A percentile compares a stretch with the other conserved stretches of the same genome.
phyloP scores from a whole-genome alignment of 805 yeast species.

The Naumovozyma baii region DNA sequence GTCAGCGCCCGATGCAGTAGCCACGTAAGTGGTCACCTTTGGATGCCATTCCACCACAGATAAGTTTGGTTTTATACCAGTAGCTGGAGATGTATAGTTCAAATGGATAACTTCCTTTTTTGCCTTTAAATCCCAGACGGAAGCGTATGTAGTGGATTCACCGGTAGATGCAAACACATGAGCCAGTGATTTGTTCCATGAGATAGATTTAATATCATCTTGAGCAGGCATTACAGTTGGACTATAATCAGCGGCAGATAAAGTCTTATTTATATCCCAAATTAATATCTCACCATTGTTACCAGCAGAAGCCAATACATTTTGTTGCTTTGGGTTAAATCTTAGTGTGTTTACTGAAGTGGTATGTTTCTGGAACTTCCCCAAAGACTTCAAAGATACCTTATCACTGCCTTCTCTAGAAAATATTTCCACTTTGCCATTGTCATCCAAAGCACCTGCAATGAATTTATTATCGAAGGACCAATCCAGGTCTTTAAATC shows the following conservation, averaged over 20 bases:
- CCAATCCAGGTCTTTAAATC: conserved; percentile 81
- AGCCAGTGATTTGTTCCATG: conserved; percentile 79
- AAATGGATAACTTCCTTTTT: conserved; percentile 83
- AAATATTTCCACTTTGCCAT: conserved; percentile 64
- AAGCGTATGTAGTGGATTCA: conserved; percentile 62
- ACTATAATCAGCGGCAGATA: conserved; percentile 26
- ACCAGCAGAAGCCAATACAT: conserved; percentile 79
- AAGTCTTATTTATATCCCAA: conserved; percentile 74
- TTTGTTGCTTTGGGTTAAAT: conserved; percentile 66
- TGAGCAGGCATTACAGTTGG: conserved; percentile 62
- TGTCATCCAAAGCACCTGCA: conserved; percentile 78
- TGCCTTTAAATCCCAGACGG: conserved; percentile 88
- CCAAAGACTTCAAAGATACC: conserved; percentile 39
- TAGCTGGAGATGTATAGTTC: conserved; percentile 48
- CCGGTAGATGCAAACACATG: conserved; percentile 91
- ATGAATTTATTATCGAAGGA: conserved; percentile 52
- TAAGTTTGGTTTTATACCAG: conserved; percentile 51
- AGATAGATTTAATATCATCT: conserved; percentile 69
- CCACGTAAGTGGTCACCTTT: conserved; percentile 67
- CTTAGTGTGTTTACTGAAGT: conserved; percentile 63
- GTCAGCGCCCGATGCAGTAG: conserved; percentile 82
- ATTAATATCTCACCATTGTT: conserved; percentile 71
- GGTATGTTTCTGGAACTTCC: conserved; percentile 49
- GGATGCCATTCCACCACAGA: conserved; percentile 95
- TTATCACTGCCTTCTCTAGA: conserved; percentile 39